Evolutionary conservation across 1,284 basidiomycete species (phyloP), one percentile per base, ranked within the genome.

Genomic region (Inonotus hispidus): DNA sequence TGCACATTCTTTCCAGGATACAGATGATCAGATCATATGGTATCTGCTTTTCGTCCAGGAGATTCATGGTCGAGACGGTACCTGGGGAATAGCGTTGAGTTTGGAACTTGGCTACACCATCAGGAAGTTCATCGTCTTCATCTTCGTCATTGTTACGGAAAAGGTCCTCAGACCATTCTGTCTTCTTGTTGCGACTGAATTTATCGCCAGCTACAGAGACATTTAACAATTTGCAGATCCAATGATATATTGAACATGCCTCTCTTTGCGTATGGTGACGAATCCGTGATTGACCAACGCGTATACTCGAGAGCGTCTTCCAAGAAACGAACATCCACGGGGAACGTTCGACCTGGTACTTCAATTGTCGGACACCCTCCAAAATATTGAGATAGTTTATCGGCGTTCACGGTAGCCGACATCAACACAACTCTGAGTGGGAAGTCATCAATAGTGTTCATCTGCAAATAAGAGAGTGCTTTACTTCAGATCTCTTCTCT

Each of bases 271-370:
- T 95, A 98, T 1, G 85, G 90, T 0, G 95, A 98, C 54, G 80
- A 83, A 67, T 92, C 88, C n/a, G 82, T 79, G 63, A 99, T 84
- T 21, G 83, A 79, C 89, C 95, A 99, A n/a, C 83, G 78, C 11
- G 90, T 87, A 61, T 84, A 79, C 73, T 99, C 90, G 27, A 99
- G 82, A 0, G 93, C 95, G 73, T 99, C 97, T 73, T 99, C 97
- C 8, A 99, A 78, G 70, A 87, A 99, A 53, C 84, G 81, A 19
- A 92, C 81, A 53, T 93, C 87, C 11, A 99, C 97, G 8, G 97
- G 96, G 77, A 94, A 99, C 0, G 95, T 98, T n/a, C 97, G 84
- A 1, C 97, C 97, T 7, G 96, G 96, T 16, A 99, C 92, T 65
- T 85, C 85, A 50, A 98, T 78, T 27, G 88, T 86, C 0, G 95